Percentiles rank a stretch among this genome's conserved stretches.
phyloP scores from a whole-genome alignment of 176 grass and related monocot species.

The Zoysia pacifica region DNA sequence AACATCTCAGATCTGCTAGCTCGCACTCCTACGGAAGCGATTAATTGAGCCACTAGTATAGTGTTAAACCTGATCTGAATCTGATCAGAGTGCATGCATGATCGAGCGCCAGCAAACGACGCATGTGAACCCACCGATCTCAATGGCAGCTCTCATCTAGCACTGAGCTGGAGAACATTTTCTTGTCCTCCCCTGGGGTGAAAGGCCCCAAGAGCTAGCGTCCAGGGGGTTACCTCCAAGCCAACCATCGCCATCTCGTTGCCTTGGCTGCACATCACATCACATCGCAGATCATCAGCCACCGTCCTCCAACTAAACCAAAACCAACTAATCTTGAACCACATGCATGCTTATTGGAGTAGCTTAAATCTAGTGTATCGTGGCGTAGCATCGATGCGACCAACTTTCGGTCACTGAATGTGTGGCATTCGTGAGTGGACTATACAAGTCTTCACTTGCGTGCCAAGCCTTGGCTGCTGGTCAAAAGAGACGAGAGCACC shows the following conservation, averaged over 20 bases:
- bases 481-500: conserved; percentile 42
- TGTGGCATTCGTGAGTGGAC: not conserved
- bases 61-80: not conserved
- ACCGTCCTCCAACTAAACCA: conserved; percentile 19
- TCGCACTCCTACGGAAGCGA: conserved; percentile 4
- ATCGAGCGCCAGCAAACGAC: not conserved
- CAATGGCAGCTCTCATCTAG: conserved; percentile 12
- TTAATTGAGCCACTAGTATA: not conserved
- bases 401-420: conserved; percentile 25
- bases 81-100: conserved; percentile 27
- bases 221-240: conserved; percentile 50
- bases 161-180: conserved; percentile 56
- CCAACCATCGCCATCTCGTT: conserved; percentile 29
- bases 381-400: conserved; percentile 9
- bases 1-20: not conserved
- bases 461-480: conserved; percentile 20
- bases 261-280: not conserved
- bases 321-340: conserved; percentile 11
- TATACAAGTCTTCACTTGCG: conserved; percentile 31
- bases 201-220: conserved; percentile 32
- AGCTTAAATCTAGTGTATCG: not conserved
- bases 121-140: conserved; percentile 33
- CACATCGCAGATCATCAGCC: not conserved
- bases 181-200: conserved; percentile 33
- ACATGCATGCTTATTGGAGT: too few relatives aligned